Base-by-base conservation (phyloP, 2,329 filamentous ascomycete species). In the Orbilia brochopaga region DNA sequence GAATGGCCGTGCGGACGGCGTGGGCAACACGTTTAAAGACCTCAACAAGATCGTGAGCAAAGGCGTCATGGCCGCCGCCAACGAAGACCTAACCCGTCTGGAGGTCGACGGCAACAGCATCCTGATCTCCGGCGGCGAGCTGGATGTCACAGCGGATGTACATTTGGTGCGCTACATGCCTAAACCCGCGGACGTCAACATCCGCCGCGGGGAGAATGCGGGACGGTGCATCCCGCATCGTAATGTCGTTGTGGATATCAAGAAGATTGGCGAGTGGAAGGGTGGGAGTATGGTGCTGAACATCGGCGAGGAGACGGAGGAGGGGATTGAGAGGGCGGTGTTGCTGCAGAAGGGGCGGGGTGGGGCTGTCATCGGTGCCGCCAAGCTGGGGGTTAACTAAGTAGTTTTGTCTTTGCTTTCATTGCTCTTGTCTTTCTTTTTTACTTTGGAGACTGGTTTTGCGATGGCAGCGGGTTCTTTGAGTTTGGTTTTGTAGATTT, bases 241-340 rank as follows among this genome's bases (percentile, higher is more conserved):
- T 32, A 79, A 80, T 58, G 65, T 77, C 0, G 79, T 79, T 1
- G 76, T 75, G 32, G 76, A 77, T 23, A 60, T 79, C 6, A 73
- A 74, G 54, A 79, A 79, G 75, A 75, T 79, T 65, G 79, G 79
- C 4, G 77, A 79, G 63, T 80, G 79, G 79, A 74, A 35, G 17
- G 79, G 79, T 0, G 78, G 79, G 1, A 76, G 79, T 60, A 35
- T 77, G 2, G 75, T 75, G 1, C 78, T 78, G 4, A 70, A 70
- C 37, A 70, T 70, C 44, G 66, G 54, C 19, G 66, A 64, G 51
- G 66, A 74, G 55, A 76, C 74, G 73, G 66, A 69, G 53, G 64
- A 74, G 21, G 76, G 76, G 2, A 74, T 77, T 23, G 76, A 76
- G 35, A 76, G 77, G 42, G 77, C 77, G 15, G 75, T 76, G 8